Evolutionary conservation across 2,329 filamentous ascomycete genomes (phyloP).

Genomic region (Talaromyces sp.): DNA sequence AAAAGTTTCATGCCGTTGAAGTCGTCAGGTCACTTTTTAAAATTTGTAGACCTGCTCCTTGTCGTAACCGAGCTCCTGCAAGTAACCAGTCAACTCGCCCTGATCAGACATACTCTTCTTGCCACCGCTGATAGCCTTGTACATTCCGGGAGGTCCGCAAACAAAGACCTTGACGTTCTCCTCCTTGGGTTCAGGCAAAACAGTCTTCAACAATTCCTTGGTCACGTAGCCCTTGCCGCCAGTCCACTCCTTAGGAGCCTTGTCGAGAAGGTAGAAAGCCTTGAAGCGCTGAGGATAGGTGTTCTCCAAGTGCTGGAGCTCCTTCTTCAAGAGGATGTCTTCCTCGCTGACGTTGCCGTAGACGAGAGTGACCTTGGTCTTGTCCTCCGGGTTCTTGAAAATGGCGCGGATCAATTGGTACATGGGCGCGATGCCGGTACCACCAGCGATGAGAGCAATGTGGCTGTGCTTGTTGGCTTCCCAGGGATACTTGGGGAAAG

Average conservation of each 20-base stretch:
- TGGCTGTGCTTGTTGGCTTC: slow-evolving; percentile 87
- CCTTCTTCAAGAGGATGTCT: slow-evolving; percentile 85
- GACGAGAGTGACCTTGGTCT: slow-evolving; percentile 94
- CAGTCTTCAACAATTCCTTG: slow-evolving; percentile 91
- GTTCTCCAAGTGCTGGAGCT: slow-evolving; percentile 85
- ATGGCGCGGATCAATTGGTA: slow-evolving; percentile 89
- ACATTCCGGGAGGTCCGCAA: slow-evolving; percentile 86
- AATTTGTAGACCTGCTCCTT: slow-evolving; percentile 98
- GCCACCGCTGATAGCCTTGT: slow-evolving; percentile 83
- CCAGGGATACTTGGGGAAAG: slow-evolving; percentile 92
- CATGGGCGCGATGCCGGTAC: slow-evolving; percentile 97
- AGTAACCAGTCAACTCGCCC: slow-evolving; percentile 75
- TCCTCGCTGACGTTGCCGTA: slow-evolving; percentile 87
- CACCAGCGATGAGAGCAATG: slow-evolving; percentile 68
- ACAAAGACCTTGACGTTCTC: slow-evolving; percentile 96
- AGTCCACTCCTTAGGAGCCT: slow-evolving; percentile 71
- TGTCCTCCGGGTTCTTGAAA: slow-evolving; percentile 93
- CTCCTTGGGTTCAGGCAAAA: slow-evolving; percentile 85
- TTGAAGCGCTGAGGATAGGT: slow-evolving; percentile 92
- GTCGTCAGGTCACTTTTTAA: slow-evolving; percentile 42
- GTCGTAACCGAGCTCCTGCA: slow-evolving; percentile 78
- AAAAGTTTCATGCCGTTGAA: not conserved
- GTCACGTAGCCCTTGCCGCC: slow-evolving; percentile 76
- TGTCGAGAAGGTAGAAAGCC: slow-evolving; percentile 89
- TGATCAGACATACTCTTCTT: slow-evolving; percentile 95